Evolutionary conservation across 306 rosid species (phyloP).

Genomic region (Acacia confusa): DNA sequence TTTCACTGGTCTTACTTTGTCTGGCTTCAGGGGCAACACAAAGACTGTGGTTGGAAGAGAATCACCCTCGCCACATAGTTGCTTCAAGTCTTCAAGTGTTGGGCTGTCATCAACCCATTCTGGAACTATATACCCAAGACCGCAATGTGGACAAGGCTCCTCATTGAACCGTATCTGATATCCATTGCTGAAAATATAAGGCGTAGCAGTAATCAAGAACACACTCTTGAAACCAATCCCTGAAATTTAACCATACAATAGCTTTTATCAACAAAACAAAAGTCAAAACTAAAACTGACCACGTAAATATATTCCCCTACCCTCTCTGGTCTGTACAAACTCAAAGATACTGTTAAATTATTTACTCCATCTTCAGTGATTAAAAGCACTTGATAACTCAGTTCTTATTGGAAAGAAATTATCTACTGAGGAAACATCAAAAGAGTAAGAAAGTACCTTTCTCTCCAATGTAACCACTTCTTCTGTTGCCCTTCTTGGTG

Average conservation of each 20-base stretch:
- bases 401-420: not conserved
- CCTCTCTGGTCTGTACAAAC: not conserved
- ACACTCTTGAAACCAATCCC: conserved; percentile 96
- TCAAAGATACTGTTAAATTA: not conserved
- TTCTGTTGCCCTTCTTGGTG: conserved; percentile 69
- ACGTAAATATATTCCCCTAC: not conserved
- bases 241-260: conserved; percentile 35
- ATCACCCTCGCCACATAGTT: conserved; percentile 45
- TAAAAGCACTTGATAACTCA: not conserved
- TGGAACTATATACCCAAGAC: conserved; percentile 79
- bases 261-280: not conserved
- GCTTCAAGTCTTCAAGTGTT: conserved; percentile 41
- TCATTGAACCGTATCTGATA: conserved; percentile 74
- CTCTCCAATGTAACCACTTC: conserved; percentile 79
- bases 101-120: conserved; percentile 82
- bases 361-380: not conserved
- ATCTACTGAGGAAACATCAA: not conserved
- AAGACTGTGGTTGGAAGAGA: conserved; percentile 61
- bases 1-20: conserved; percentile 63
- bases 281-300: not conserved
- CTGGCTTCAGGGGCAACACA: conserved; percentile 65
- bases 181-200: conserved; percentile 79
- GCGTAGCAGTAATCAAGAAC: conserved; percentile 63
- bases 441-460: conserved; percentile 51
- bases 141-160: conserved; percentile 67